Evolutionary conservation across 139 green algal genomes (phyloP).

Genomic region (Desmodesmus armatus): DNA sequence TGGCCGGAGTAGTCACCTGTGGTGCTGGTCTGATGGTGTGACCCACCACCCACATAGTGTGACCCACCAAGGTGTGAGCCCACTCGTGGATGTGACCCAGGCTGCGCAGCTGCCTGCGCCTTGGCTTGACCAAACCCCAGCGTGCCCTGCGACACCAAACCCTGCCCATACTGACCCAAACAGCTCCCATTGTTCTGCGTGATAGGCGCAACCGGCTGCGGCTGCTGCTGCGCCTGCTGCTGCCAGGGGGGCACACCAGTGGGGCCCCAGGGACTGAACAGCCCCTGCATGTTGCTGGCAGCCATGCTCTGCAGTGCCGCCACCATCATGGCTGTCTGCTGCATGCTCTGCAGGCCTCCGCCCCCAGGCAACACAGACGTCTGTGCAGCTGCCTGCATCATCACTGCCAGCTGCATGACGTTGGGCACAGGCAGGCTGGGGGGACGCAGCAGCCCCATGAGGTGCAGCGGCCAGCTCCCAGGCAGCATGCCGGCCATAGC

Average conservation of each 20-base stretch:
- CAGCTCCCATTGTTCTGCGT: conserved; percentile 7
- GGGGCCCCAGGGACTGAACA: not conserved
- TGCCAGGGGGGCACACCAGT: conserved; percentile 1
- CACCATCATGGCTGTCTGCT: conserved; percentile 30
- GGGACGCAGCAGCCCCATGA: conserved; percentile 13
- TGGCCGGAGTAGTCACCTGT: conserved; percentile 28
- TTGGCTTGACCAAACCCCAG: too few relatives aligned
- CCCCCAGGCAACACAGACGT: not conserved
- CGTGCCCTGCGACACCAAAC: not conserved
- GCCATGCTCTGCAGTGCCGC: conserved; percentile 31
- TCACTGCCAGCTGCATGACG: conserved; percentile 27
- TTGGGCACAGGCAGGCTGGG: conserved; percentile 11
- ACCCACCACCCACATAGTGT: too few relatives aligned
- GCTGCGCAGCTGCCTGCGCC: conserved; percentile 4
- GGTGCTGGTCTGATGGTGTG: conserved; percentile 24
- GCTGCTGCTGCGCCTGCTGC: conserved; percentile 33
- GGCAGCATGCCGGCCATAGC: not conserved
- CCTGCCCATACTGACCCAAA: not conserved
- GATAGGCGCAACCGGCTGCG: too few relatives aligned
- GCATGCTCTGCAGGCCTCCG: not conserved
- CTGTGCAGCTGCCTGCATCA: conserved; percentile 35
- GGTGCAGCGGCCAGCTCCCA: conserved; percentile 19
- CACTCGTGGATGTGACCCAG: conserved; percentile 21
- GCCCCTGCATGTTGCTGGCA: conserved; percentile 4
- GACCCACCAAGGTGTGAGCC: too few relatives aligned